Evolutionary conservation across 1,284 basidiomycete genomes (phyloP), one percentile per base, ranked within the genome.

Genomic region (Agaricales sp.): DNA sequence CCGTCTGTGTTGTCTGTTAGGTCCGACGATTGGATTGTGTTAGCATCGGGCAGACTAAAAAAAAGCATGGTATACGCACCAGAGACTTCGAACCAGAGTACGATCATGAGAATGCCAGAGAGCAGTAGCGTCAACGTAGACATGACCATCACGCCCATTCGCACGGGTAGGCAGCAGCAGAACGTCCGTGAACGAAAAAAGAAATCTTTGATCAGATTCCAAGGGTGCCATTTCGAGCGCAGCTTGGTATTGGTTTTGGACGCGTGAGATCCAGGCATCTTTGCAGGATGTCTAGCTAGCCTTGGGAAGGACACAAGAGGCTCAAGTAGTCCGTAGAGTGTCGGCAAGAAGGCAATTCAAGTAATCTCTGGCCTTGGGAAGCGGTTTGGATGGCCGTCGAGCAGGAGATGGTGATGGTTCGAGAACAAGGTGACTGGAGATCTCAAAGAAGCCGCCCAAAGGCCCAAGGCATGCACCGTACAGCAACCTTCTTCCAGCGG

Each of bases 91-190:
- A 75, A 78, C 78, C 77, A 83, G 18, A 80, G 55, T 45, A 78
- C 59, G 54, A 77, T 60, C 8, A 76, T 65, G 37, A 80, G 63
- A 14, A 74, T 50, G 1, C 73, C 74, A 2, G 75, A 66, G 23
- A 82, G 61, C 19, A 81, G 55, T 45, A 79, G 70, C 1, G 71
- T 73, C 8, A 82, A 59, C 2, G 72, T 52, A 21, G 77, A 69
- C 65, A 78, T 70, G 46, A 73, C 58, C 47, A 78, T 68, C 26
- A 81, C 78, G 25, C 82, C 80, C 2, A 75, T 51, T 50, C 82
- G 71, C n/a, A 80, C 75, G 41, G 79, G 75, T 54, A 84, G 59
- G 57, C 82, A 84, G 55, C 69, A 81, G 57, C 81, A 84, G 58
- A 75, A 82, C 2, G 65, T 73, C 46, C 57, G 66, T 16, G 69